Evolutionary conservation across 2,329 filamentous ascomycete genomes (phyloP).

Genomic region (Cercospora canescens): DNA sequence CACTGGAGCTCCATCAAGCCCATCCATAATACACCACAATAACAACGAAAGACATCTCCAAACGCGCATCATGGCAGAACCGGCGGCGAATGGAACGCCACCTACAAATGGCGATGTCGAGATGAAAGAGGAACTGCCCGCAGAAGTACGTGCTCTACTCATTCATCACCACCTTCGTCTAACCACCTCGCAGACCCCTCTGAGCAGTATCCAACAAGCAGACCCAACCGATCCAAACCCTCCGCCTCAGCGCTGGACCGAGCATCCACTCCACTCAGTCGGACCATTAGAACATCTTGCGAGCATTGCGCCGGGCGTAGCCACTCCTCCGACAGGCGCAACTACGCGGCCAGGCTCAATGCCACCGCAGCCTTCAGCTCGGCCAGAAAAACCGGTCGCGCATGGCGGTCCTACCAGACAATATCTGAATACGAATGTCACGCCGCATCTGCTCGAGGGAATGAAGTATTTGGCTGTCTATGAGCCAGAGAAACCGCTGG

Average conservation of each 20-base stretch:
- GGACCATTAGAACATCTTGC: conserved; percentile 23
- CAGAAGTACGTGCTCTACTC: conserved; percentile 24
- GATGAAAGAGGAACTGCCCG: conserved; percentile 38
- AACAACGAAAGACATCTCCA: neutral
- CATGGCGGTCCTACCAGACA: conserved; percentile 51
- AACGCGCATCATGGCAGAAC: conserved; percentile 30
- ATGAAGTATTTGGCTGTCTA: conserved; percentile 53
- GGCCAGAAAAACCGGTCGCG: conserved; percentile 41
- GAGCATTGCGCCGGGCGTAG: conserved; percentile 20
- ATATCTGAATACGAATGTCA: conserved; percentile 52
- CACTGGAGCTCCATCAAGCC: neutral
- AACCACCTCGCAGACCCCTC: conserved; percentile 15
- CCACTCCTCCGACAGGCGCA: conserved; percentile 28
- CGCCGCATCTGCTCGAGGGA: conserved; percentile 52
- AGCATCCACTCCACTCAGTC: neutral
- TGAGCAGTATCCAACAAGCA: conserved; percentile 23
- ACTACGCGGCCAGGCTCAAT: conserved; percentile 31
- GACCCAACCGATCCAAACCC: conserved; percentile 30
- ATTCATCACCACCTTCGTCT: neutral
- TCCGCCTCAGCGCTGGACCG: conserved; percentile 21
- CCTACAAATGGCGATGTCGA: conserved; percentile 30
- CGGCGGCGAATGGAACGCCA: conserved; percentile 28
- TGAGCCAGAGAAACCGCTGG: conserved; percentile 53
- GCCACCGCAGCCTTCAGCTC: conserved; percentile 33
- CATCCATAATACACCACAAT: neutral